Conservation (phyloP, 495 filamentous ascomycete genomes). For the Tuber aestivum region DNA sequence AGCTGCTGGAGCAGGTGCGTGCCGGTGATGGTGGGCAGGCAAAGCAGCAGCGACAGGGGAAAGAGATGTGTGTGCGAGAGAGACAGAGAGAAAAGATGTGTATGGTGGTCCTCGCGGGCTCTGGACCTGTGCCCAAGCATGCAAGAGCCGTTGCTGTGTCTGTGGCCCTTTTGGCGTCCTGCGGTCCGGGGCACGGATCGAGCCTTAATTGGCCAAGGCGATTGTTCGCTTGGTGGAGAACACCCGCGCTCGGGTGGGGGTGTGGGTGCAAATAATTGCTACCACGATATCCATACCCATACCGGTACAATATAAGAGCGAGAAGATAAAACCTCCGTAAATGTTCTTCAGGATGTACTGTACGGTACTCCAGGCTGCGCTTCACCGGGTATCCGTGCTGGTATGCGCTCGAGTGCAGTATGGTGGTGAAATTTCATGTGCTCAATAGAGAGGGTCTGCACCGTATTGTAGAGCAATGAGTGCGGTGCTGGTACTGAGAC, state of each 20-base stretch:
- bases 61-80: neutral
- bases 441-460: too few species aligned
- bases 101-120: neutral
- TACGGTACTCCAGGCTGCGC: neutral
- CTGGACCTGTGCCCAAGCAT: neutral
- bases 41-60: neutral
- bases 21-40: neutral
- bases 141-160: conserved; percentile 1
- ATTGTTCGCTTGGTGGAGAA: neutral
- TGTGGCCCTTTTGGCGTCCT: neutral
- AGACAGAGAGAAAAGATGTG: neutral
- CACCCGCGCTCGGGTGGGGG: neutral
- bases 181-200: neutral
- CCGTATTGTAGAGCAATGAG: too few species aligned
- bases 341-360: neutral
- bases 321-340: neutral
- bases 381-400: neutral
- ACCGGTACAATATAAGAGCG: too few species aligned
- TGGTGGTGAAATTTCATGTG: too few species aligned
- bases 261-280: neutral
- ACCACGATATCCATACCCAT: neutral
- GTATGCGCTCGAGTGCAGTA: too few species aligned
- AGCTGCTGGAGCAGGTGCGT: neutral
- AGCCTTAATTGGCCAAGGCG: neutral
- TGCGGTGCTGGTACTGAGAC: neutral